Evolutionary conservation across 139 green algal genomes (phyloP).

Genomic region (Desmodesmus armatus): DNA sequence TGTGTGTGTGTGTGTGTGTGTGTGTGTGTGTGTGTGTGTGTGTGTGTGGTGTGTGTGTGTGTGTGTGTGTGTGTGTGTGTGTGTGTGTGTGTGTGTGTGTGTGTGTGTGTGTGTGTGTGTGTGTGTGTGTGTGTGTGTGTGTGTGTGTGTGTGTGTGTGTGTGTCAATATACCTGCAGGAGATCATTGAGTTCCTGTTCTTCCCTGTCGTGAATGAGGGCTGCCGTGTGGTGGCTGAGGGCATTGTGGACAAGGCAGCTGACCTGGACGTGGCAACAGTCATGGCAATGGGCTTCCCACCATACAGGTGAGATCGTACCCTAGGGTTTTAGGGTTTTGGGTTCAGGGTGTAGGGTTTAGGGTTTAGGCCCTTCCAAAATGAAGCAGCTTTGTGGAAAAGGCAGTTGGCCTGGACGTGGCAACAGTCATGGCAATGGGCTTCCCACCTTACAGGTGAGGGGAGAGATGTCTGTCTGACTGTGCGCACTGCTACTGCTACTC

Average conservation of each 20-base stretch:
- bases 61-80: too few species aligned
- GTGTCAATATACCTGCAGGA: conserved; percentile 70
- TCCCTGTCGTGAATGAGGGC: conserved; percentile 86
- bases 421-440: conserved; percentile 99
- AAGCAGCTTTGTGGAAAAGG: conserved; percentile 97
- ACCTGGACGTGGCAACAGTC: conserved; percentile 97
- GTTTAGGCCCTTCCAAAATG: too few species aligned
- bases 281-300: conserved; percentile 98
- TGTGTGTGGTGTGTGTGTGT: too few species aligned
- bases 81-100: neutral
- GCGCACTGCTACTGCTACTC: too few species aligned
- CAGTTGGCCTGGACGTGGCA: conserved; percentile 96
- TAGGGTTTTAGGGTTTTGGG: too few species aligned
- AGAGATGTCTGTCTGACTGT: too few species aligned
- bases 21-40: too few species aligned
- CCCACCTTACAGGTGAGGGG: conserved; percentile 71
- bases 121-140: too few species aligned
- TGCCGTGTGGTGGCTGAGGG: conserved; percentile 89
- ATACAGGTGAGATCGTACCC: conserved; percentile 56
- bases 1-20: too few species aligned
- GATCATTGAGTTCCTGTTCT: conserved; percentile 98
- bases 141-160: too few species aligned
- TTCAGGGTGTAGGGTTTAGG: too few species aligned
- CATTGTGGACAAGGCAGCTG: conserved; percentile 96
- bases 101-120: neutral